Percentiles rank a stretch among this genome's conserved stretches.
phyloP scores from a whole-genome alignment of 768 basidiomycete species.

The Obba rivulosa region DNA sequence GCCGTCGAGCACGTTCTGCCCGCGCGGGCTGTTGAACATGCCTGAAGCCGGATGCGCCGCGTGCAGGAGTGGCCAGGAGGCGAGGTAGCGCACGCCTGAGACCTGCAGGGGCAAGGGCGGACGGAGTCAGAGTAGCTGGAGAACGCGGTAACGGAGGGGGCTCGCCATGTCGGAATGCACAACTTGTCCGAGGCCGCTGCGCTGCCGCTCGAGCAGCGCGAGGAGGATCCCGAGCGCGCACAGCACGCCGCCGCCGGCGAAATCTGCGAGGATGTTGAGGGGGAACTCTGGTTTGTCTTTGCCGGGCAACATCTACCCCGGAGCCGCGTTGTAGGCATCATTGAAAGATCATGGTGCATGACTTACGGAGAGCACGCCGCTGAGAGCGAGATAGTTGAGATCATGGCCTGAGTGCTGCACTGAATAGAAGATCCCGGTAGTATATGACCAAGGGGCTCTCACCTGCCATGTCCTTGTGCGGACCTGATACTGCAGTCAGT shows the following conservation, averaged over 20 bases:
- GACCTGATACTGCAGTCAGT: conserved; percentile 36
- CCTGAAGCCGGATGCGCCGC: conserved; percentile 1
- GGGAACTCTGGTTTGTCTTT: conserved; percentile 65
- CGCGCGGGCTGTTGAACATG: conserved; percentile 38
- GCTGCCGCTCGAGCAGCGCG: conserved; percentile 63
- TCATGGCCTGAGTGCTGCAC: conserved; percentile 78
- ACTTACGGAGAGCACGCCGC: conserved; percentile 64
- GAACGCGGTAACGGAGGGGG: neutral
- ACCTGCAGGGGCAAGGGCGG: conserved; percentile 49
- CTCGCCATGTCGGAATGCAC: conserved; percentile 73
- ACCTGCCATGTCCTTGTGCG: conserved; percentile 76
- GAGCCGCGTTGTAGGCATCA: neutral
- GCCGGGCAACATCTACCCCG: conserved; percentile 60
- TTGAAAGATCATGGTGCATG: conserved; percentile 4
- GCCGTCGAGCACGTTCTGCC: conserved; percentile 63
- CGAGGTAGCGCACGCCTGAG: conserved; percentile 72
- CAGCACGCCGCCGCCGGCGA: conserved; percentile 74
- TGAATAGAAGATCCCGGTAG: no score
- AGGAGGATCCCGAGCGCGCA: conserved; percentile 71
- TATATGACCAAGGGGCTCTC: no score
- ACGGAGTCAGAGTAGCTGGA: neutral
- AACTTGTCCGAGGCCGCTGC: conserved; percentile 66
- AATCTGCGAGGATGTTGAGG: conserved; percentile 74
- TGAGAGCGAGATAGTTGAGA: conserved; percentile 78
- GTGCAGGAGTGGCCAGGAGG: conserved; percentile 54